Conservation (phyloP, 1,284 basidiomycete species). For the Hypsizygus ulmarius region DNA sequence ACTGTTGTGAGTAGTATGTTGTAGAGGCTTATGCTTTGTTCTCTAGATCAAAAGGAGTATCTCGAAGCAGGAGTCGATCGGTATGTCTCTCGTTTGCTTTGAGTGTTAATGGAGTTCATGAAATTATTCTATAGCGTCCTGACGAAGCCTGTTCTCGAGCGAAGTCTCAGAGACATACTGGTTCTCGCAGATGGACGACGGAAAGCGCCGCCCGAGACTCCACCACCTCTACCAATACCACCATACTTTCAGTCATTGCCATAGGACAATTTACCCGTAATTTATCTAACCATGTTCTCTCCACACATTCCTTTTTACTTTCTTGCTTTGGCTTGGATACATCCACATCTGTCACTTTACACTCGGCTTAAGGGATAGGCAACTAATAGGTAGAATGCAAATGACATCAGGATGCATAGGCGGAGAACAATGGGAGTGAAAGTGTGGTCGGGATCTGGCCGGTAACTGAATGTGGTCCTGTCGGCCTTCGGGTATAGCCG, state of each 20-base stretch:
- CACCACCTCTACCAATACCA: background rate
- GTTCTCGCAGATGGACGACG: constrained; percentile 51
- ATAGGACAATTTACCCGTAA: constrained; percentile 9
- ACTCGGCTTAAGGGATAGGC: background rate
- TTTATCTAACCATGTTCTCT: background rate
- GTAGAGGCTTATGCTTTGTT: constrained; percentile 22
- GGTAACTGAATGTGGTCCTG: constrained; percentile 7
- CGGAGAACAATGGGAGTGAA: no score
- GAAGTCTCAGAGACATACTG: constrained; percentile 52
- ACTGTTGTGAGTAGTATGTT: constrained; percentile 2
- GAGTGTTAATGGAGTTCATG: constrained; percentile 11
- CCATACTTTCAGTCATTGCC: constrained; percentile 10
- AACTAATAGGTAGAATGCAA: background rate
- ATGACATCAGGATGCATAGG: background rate
- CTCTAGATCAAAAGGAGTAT: constrained; percentile 60
- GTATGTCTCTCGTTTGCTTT: constrained; percentile 38
- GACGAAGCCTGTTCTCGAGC: constrained; percentile 69
- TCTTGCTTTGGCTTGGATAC: background rate
- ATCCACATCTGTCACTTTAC: background rate
- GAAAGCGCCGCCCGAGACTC: constrained; percentile 23
- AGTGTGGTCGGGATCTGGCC: background rate
- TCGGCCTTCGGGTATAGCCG: constrained; percentile 37
- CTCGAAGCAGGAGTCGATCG: constrained; percentile 74
- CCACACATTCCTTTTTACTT: background rate
- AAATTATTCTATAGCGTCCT: constrained; percentile 43